Evolutionary conservation across 73 alveolate species (phyloP).

Genomic region (Tetrahymena thermophila): DNA sequence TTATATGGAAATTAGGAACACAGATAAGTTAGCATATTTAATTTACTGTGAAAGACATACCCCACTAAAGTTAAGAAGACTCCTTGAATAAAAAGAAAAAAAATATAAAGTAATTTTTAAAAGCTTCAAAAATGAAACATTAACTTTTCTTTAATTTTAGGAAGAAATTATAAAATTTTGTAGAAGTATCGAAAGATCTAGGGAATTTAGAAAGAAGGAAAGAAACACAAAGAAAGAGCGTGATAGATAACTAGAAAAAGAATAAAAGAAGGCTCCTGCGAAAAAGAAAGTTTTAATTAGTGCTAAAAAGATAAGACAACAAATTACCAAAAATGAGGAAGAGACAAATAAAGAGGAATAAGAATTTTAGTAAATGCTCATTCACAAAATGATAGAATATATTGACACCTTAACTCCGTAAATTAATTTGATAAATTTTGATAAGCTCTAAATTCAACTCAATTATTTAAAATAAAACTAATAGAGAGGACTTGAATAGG

Average conservation of each 20-base stretch:
- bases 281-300: not conserved
- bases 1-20: constrained; percentile 7
- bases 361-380: not conserved
- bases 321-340: not conserved
- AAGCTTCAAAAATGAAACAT: not conserved
- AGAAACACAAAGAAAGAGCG: not conserved
- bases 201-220: not conserved
- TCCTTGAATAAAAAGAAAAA: constrained; percentile 18
- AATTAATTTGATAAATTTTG: not conserved
- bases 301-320: not conserved
- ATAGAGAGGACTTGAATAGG: not conserved
- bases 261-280: not conserved
- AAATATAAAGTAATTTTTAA: constrained; percentile 17
- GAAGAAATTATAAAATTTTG: not conserved
- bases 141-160: not conserved
- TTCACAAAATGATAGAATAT: not conserved
- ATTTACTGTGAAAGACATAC: constrained; percentile 24
- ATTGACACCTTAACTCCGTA: not conserved
- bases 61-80: constrained; percentile 27
- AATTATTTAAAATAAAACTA: not conserved
- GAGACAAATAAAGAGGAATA: not conserved
- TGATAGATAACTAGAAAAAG: not conserved
- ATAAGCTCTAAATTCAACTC: not conserved
- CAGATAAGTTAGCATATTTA: not conserved
- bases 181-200: not conserved